A percentile compares a stretch with the other conserved stretches of the same genome.
Evolutionary conservation across 345 rosid species (phyloP).

Genomic region (Camelina sativa): DNA sequence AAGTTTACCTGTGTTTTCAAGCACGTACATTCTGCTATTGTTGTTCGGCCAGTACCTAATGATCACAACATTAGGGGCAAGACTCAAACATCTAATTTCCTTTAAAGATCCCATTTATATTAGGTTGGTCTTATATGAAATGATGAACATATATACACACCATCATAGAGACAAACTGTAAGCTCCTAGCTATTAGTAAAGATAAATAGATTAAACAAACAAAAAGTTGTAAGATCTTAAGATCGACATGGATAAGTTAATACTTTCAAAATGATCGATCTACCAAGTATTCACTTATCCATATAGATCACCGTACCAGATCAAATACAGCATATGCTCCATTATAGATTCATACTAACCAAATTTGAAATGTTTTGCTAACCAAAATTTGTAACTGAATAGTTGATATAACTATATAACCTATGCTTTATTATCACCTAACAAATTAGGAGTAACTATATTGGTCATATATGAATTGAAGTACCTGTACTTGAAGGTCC

Average conservation of each 20-base stretch:
- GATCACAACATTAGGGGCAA: conserved; percentile 28
- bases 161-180: background rate
- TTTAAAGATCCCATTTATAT: background rate
- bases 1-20: conserved; percentile 86
- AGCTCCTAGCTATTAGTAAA: background rate
- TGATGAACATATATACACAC: background rate
- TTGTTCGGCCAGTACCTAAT: conserved; percentile 98
- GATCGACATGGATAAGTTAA: background rate
- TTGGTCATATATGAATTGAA: background rate
- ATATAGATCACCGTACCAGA: background rate
- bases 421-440: background rate
- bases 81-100: conserved; percentile 18
- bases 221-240: background rate
- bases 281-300: conserved; percentile 5
- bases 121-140: background rate
- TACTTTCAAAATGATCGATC: background rate
- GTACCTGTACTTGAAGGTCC: conserved; percentile 96
- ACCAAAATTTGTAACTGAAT: background rate
- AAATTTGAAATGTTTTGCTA: background rate
- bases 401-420: background rate
- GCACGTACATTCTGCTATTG: conserved; percentile 96
- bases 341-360: background rate
- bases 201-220: background rate
- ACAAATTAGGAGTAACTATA: background rate
- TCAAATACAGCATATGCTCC: background rate